phyloP scores from a whole-genome alignment of 352 stramenopile species.

The Phytophthora vignae region DNA sequence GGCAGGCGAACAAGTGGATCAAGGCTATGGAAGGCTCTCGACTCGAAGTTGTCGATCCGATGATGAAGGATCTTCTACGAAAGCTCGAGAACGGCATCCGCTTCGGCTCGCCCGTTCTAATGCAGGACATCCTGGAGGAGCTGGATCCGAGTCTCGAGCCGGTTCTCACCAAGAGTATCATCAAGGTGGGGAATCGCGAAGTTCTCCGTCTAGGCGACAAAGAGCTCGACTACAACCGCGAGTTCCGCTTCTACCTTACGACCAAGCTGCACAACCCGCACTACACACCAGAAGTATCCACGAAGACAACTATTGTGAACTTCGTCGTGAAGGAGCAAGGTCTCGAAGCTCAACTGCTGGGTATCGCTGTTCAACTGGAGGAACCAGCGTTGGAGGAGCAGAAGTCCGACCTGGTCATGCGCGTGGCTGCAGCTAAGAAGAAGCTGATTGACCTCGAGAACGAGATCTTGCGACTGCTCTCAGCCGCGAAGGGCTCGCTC shows the following conservation, averaged over 20 bases:
- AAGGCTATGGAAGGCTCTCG: slow-evolving; percentile 92
- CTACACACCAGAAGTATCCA: slow-evolving; percentile 95
- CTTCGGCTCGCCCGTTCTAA: slow-evolving; percentile 93
- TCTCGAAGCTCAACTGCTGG: slow-evolving; percentile 94
- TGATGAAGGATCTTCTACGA: slow-evolving; percentile 95
- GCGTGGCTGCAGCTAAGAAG: slow-evolving; percentile 94
- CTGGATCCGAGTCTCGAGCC: slow-evolving; percentile 95
- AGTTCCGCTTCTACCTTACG: slow-evolving; percentile 96
- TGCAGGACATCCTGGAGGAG: slow-evolving; percentile 97
- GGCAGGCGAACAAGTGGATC: slow-evolving; percentile 97
- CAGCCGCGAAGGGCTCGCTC: slow-evolving; percentile 92
- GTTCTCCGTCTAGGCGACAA: slow-evolving; percentile 95
- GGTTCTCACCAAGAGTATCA: slow-evolving; percentile 94
- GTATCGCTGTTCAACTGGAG: slow-evolving; percentile 95
- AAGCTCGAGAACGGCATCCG: slow-evolving; percentile 95
- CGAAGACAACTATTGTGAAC: slow-evolving; percentile 97
- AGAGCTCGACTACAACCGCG: slow-evolving; percentile 95
- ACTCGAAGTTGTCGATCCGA: slow-evolving; percentile 94
- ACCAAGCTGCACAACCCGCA: slow-evolving; percentile 97
- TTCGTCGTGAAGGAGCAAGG: slow-evolving; percentile 97
- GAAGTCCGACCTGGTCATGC: slow-evolving; percentile 92
- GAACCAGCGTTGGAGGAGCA: slow-evolving; percentile 95
- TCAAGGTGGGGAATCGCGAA: slow-evolving; percentile 94
- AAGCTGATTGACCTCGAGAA: slow-evolving; percentile 97
- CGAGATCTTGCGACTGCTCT: slow-evolving; percentile 94